Evolutionary conservation across 148 eudicot species (phyloP).

Genomic region (Euryodendron excelsum): DNA sequence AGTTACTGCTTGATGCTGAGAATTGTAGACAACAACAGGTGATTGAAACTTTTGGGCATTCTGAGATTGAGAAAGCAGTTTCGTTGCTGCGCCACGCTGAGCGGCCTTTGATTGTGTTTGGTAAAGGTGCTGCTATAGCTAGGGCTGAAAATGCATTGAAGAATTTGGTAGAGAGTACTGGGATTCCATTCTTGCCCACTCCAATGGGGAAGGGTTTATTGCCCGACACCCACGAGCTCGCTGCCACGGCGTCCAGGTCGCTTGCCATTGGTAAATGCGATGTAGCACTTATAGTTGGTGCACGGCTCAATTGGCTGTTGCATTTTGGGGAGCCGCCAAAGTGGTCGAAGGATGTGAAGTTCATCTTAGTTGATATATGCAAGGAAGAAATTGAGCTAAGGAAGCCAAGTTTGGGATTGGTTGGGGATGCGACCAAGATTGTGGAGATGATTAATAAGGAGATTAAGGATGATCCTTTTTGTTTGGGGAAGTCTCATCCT

Average conservation of each 20-base stretch:
- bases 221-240: slow-evolving; percentile 77
- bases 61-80: slow-evolving; percentile 54
- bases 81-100: slow-evolving; percentile 54
- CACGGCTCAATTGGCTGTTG: slow-evolving; percentile 90
- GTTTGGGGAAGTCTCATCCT: slow-evolving; percentile 69
- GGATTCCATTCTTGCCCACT: slow-evolving; percentile 91
- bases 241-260: slow-evolving; percentile 88
- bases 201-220: slow-evolving; percentile 97
- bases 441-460: slow-evolving; percentile 55
- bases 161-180: slow-evolving; percentile 67
- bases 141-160: slow-evolving; percentile 51
- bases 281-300: slow-evolving; percentile 84
- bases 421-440: slow-evolving; percentile 79
- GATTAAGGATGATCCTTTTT: slow-evolving; percentile 92
- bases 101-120: slow-evolving; percentile 81
- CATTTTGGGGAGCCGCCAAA: slow-evolving; percentile 96
- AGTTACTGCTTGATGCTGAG: slow-evolving; percentile 39
- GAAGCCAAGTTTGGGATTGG: slow-evolving; percentile 68
- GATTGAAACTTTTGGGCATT: neutral
- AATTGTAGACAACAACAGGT: neutral
- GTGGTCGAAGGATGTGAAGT: slow-evolving; percentile 86
- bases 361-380: slow-evolving; percentile 69
- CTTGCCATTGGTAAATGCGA: slow-evolving; percentile 92
- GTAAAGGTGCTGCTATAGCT: slow-evolving; percentile 84
- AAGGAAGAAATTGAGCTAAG: slow-evolving; percentile 77